Evolutionary conservation across 139 green algal genomes (phyloP), one percentile per base, ranked within the genome.

Genomic region (Pseudopediastrum boryanum): DNA sequence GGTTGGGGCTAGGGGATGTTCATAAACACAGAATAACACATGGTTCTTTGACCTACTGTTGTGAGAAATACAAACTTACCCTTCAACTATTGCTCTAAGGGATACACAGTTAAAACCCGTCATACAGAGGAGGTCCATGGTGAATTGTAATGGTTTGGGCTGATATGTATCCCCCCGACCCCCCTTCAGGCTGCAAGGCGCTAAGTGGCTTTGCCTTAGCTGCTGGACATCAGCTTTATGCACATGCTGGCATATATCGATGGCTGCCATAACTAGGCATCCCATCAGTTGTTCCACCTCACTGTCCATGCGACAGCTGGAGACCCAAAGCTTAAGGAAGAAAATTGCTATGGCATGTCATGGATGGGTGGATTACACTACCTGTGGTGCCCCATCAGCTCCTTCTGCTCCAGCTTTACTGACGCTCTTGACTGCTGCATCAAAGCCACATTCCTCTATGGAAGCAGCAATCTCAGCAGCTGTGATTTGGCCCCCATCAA

Each of bases 401-500:
- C 27, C 13, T 23, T 6, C 2, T 25, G 4, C 1, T 27, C 2
- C 8, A 8, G n/a, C 9, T 2, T 74, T n/a, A 10, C 13, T 69
- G 7, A 29, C 94, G 92, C 70, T 95, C 87, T 8, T 7, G 77
- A 79, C 70, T 94, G 84, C 56, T 90, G 86, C 25, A 97, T 79
- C 44, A 97, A 71, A 2, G 89, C 88, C 39, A 97, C 93, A 13
- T 48, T 82, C 12, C 83, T 92, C 10, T 81, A 51, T 4, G 79
- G 29, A 0, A 97, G n/a, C 93, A 21, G 93, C 93, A 12, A 81
- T 74, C 42, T 95, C 61, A 12, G 66, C 70, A 38, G 3, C 25
- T 4, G 1, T 21, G 29, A 9, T 35, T 27, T 27, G 61, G 31
- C 54, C 8, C 54, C 13, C 5, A 4, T 62, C 6, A 7, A 62